Conservation (phyloP, 2,329 filamentous ascomycete species). For the Cladosporium sp. region DNA sequence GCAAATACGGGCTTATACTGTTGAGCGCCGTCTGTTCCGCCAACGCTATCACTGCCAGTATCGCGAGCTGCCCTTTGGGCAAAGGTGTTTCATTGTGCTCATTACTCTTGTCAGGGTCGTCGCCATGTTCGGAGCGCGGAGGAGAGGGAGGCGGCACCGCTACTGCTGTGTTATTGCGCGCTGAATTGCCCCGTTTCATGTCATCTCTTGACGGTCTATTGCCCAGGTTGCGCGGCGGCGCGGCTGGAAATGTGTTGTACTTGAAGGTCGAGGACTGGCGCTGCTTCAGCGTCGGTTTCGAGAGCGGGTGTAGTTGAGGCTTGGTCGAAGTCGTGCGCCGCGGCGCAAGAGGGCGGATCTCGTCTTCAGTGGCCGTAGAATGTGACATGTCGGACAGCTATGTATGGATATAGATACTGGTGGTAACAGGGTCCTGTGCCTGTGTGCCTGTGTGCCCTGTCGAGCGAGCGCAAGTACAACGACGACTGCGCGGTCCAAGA, state of each 20-base stretch:
- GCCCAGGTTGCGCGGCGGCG: constrained; percentile 68
- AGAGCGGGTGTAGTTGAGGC: constrained; percentile 7
- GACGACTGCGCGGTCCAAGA: neutral
- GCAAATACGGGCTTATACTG: constrained; percentile 92
- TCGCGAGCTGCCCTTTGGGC: constrained; percentile 76
- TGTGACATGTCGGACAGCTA: constrained; percentile 5
- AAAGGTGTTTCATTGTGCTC: constrained; percentile 66
- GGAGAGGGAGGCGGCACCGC: constrained; percentile 23
- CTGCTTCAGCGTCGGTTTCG: constrained; percentile 35
- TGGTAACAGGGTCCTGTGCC: neutral
- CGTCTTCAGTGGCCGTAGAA: neutral
- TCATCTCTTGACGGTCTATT: constrained; percentile 45
- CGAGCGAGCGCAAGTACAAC: neutral
- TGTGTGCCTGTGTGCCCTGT: neutral
- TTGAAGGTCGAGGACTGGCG: constrained; percentile 60
- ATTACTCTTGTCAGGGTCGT: constrained; percentile 29
- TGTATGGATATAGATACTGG: neutral
- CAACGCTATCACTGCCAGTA: constrained; percentile 85
- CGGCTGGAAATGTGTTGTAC: constrained; percentile 81
- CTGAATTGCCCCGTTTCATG: constrained; percentile 23
- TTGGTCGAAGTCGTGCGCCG: constrained; percentile 6
- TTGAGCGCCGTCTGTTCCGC: constrained; percentile 96
- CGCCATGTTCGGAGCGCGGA: constrained; percentile 22
- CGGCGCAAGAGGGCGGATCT: constrained; percentile 11
- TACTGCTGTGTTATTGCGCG: neutral